Evolutionary conservation across 2,329 filamentous ascomycete genomes (phyloP).

Genomic region (Pseudogymnoascus sp.): DNA sequence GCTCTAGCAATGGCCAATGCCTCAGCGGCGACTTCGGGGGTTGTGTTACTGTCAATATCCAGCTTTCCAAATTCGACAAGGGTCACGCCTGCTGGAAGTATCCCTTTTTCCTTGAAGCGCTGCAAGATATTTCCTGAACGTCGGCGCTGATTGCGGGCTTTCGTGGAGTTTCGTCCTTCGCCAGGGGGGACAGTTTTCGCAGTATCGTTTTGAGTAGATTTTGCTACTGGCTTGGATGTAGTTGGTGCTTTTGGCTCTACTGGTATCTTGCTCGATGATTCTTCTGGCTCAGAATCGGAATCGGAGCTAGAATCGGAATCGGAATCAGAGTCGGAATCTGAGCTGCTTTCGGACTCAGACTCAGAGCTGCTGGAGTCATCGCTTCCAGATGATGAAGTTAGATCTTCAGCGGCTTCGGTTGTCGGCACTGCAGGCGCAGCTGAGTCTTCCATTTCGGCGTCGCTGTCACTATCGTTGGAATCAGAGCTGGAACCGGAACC

Average conservation of each 20-base stretch:
- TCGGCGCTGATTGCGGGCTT: slow-evolving; percentile 45
- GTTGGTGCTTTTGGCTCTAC: not conserved
- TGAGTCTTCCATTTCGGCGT: not conserved
- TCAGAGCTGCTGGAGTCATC: slow-evolving; percentile 15
- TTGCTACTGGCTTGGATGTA: not conserved
- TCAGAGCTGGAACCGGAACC: not conserved
- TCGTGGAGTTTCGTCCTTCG: slow-evolving; percentile 41
- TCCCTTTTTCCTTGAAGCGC: slow-evolving; percentile 43
- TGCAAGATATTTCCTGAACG: slow-evolving; percentile 40
- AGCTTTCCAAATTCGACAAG: slow-evolving; percentile 38
- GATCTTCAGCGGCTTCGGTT: not conserved
- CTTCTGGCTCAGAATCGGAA: slow-evolving; percentile 34
- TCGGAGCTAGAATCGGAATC: slow-evolving; percentile 25
- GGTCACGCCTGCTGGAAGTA: slow-evolving; percentile 41
- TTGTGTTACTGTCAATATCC: slow-evolving; percentile 20
- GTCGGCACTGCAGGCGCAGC: not conserved
- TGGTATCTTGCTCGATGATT: slow-evolving; percentile 28
- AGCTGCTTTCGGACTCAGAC: slow-evolving; percentile 14
- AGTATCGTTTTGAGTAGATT: not conserved
- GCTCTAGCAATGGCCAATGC: slow-evolving; percentile 19
- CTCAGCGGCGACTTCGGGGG: slow-evolving; percentile 18
- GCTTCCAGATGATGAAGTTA: slow-evolving; percentile 10
- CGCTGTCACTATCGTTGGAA: not conserved
- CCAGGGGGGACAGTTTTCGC: slow-evolving; percentile 33
- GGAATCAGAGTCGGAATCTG: slow-evolving; percentile 24